Evolutionary conservation across 2,329 filamentous ascomycete species (phyloP).

Genomic region (Monosporascus sp.): DNA sequence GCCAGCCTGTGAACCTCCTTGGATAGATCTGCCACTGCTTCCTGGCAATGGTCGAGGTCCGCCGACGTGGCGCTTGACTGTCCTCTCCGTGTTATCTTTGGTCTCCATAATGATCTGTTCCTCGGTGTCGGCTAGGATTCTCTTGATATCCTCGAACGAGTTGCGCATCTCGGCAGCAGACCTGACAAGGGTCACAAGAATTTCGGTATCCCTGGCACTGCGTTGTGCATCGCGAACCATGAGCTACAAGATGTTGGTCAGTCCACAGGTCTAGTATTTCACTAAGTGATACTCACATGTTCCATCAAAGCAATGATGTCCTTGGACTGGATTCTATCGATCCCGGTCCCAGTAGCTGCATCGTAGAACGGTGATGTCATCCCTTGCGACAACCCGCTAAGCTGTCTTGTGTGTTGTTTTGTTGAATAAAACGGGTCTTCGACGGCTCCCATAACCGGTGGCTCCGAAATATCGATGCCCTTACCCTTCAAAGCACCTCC

Average conservation of each 20-base stretch:
- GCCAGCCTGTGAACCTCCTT: slow-evolving; percentile 51
- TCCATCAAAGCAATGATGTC: slow-evolving; percentile 98
- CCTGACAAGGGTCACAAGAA: slow-evolving; percentile 87
- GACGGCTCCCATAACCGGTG: slow-evolving; percentile 46
- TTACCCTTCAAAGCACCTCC: slow-evolving; percentile 50
- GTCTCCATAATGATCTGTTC: slow-evolving; percentile 81
- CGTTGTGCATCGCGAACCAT: slow-evolving; percentile 95
- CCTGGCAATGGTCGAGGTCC: slow-evolving; percentile 81
- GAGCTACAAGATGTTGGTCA: slow-evolving; percentile 47
- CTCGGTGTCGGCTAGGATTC: slow-evolving; percentile 84
- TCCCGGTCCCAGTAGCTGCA: slow-evolving; percentile 76
- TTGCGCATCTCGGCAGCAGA: slow-evolving; percentile 96
- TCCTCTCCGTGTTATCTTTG: slow-evolving; percentile 83
- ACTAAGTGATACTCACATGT: slow-evolving; percentile 54
- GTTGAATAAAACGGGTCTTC: slow-evolving; percentile 65
- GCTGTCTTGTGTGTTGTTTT: slow-evolving; percentile 59
- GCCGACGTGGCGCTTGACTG: slow-evolving; percentile 74
- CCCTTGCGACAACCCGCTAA: slow-evolving; percentile 88
- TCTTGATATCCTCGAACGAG: slow-evolving; percentile 93
- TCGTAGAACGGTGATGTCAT: slow-evolving; percentile 90
- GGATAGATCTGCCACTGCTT: slow-evolving; percentile 55
- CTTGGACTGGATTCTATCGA: slow-evolving; percentile 90
- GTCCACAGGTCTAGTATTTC: neutral
- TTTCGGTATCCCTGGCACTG: slow-evolving; percentile 93
- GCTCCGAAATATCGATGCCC: slow-evolving; percentile 48